Evolutionary conservation across 2,329 filamentous ascomycete genomes (phyloP), one percentile per base, ranked within the genome.

Genomic region (Talaromyces marneffei): DNA sequence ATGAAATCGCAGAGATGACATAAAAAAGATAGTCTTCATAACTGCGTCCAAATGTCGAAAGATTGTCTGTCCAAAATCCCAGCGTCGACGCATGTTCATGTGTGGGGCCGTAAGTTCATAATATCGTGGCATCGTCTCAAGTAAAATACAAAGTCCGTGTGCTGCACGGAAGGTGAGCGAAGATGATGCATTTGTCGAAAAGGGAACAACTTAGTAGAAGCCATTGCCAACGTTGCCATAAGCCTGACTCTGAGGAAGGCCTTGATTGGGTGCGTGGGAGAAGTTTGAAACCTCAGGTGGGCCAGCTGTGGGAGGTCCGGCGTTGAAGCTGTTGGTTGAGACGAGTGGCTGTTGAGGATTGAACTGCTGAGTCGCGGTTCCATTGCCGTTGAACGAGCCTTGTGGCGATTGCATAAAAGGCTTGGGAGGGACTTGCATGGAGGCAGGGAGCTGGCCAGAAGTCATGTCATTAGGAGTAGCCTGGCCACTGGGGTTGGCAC

Each of bases 391-490:
- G 52, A 71, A 70, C 6, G 71, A 66, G 33, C 64, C 66, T 18
- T 70, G 70, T 61, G 71, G 69, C 4, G 57, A 23, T 33, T 72
- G 72, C 61, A 69, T 57, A 57, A 71, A 73, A 2, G 68, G 62
- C 57, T 72, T 74, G 48, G 68, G 68, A 12, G 67, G 59, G 8
- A 65, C 65, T 48, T 71, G 65, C 64, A 72, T 57, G 48, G 67
- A 68, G 55, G 70, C 72, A 57, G 71, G 72, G 62, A 71, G 65
- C 67, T 72, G 77, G 35, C 71, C 63, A 46, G 72, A 72, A 20
- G 70, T 71, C 66, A 74, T 69, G 33, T 78, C 73, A 56, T 76
- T 78, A 3, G 77, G 72, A 16, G 76, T 75, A 4, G 70, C 69
- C 54, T 75, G 72, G 16, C 74, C 75, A 61, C 69, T 77, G 18